A percentile compares a stretch with the other conserved stretches of the same genome.
phyloP scores from a whole-genome alignment of 2,329 filamentous ascomycete genomes.

The Calonectria crousiana region DNA sequence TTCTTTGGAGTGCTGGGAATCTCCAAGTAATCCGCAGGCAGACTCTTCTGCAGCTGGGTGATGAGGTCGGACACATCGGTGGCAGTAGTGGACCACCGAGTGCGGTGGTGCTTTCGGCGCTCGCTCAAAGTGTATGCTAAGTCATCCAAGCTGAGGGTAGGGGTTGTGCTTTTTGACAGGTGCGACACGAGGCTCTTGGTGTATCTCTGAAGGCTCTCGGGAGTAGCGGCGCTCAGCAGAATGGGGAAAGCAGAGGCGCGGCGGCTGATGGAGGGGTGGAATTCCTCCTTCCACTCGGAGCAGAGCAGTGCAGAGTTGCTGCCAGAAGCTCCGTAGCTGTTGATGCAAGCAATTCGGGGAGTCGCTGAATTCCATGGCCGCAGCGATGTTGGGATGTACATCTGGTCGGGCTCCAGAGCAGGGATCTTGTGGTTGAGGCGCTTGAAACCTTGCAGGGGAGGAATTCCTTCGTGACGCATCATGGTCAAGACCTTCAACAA shows the following conservation, averaged over 20 bases:
- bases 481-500: constrained; percentile 49
- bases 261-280: neutral
- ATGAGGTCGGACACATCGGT: constrained; percentile 7
- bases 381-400: constrained; percentile 21
- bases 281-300: constrained; percentile 23
- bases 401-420: constrained; percentile 22
- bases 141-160: constrained; percentile 19
- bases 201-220: constrained; percentile 22
- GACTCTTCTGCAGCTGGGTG: constrained; percentile 4
- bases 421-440: constrained; percentile 46
- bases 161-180: neutral
- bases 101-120: constrained; percentile 29
- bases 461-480: constrained; percentile 42
- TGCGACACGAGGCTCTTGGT: constrained; percentile 14
- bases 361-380: constrained; percentile 32
- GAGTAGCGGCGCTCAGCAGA: constrained; percentile 29
- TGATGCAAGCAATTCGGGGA: constrained; percentile 45
- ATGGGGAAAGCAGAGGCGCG: constrained; percentile 11
- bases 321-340: constrained; percentile 53
- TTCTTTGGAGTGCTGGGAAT: constrained; percentile 26
- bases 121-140: constrained; percentile 32
- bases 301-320: constrained; percentile 47
- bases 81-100: constrained; percentile 28
- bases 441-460: constrained; percentile 42
- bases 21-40: constrained; percentile 1